Evolutionary conservation across 2,329 filamentous ascomycete species (phyloP).

Genomic region (Colletotrichum plurivorum): DNA sequence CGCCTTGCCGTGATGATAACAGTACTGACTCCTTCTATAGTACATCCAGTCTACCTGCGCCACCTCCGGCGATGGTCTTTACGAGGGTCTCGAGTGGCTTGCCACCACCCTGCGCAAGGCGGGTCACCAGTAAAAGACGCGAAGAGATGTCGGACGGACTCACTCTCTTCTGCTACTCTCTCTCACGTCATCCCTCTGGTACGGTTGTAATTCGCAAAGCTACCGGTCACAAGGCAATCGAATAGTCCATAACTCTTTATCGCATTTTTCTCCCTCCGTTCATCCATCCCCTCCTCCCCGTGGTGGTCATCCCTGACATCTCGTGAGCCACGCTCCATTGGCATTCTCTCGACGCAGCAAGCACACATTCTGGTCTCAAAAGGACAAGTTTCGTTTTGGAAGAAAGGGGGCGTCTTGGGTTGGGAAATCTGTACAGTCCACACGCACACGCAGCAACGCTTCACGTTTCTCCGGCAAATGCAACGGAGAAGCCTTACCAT

Average conservation of each 20-base stretch:
- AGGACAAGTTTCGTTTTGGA: conserved; percentile 50
- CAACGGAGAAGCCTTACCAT: conserved; percentile 37
- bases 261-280: conserved; percentile 42
- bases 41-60: conserved; percentile 99
- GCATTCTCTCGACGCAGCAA: conserved; percentile 41
- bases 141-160: conserved; percentile 47
- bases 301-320: conserved; percentile 42
- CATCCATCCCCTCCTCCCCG: conserved; percentile 33
- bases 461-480: conserved; percentile 38
- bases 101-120: conserved; percentile 86
- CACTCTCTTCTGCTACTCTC: conserved; percentile 53
- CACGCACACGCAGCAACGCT: conserved; percentile 39
- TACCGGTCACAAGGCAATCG: conserved; percentile 68
- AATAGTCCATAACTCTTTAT: conserved; percentile 64
- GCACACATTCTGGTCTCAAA: conserved; percentile 42
- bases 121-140: conserved; percentile 70
- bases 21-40: conserved; percentile 59
- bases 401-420: conserved; percentile 50
- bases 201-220: conserved; percentile 72
- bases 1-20: background rate
- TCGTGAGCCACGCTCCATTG: conserved; percentile 38
- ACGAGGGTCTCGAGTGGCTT: conserved; percentile 98
- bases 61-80: conserved; percentile 98
- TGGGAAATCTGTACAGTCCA: conserved; percentile 52
- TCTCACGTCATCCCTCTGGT: conserved; percentile 62